Evolutionary conservation across 169 alveolate genomes (phyloP).

Genomic region (Babesia ovata): DNA sequence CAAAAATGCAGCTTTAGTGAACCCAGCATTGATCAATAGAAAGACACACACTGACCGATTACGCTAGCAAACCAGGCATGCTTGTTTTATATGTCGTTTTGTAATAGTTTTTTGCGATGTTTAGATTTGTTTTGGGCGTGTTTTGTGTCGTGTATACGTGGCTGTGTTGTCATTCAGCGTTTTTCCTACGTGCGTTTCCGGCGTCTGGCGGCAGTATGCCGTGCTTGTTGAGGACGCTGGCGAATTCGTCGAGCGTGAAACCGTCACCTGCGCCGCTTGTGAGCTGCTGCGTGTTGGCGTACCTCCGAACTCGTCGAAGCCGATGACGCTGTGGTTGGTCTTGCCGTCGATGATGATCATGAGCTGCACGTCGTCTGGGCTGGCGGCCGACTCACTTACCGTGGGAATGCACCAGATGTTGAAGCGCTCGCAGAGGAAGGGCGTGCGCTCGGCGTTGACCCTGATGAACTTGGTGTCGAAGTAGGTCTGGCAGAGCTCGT

Average conservation of each 20-base stretch:
- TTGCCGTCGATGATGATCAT: slow-evolving; percentile 74
- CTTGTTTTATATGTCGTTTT: no score
- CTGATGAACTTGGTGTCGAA: slow-evolving; percentile 72
- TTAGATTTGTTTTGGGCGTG: no score
- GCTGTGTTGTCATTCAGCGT: no score
- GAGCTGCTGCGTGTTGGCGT: slow-evolving; percentile 12
- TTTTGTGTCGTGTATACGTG: no score
- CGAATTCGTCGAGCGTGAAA: slow-evolving; percentile 44
- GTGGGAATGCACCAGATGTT: slow-evolving; percentile 83
- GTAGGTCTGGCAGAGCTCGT: slow-evolving; percentile 63
- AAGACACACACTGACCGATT: no score
- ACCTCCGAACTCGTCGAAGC: slow-evolving; percentile 81
- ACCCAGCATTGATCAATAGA: no score
- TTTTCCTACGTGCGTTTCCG: background rate
- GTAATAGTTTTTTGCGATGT: no score
- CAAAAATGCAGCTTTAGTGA: no score
- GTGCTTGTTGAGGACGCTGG: slow-evolving; percentile 42
- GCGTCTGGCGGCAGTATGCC: slow-evolving; percentile 34
- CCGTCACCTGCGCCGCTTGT: slow-evolving; percentile 58
- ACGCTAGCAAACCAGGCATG: no score
- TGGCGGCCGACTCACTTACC: slow-evolving; percentile 19
- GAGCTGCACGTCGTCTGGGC: slow-evolving; percentile 16
- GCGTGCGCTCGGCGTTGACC: slow-evolving; percentile 77
- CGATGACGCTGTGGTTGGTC: slow-evolving; percentile 76
- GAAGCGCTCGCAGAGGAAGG: slow-evolving; percentile 77